Conservation (phyloP, 495 filamentous ascomycete genomes). For the Entonaema liquescens region DNA sequence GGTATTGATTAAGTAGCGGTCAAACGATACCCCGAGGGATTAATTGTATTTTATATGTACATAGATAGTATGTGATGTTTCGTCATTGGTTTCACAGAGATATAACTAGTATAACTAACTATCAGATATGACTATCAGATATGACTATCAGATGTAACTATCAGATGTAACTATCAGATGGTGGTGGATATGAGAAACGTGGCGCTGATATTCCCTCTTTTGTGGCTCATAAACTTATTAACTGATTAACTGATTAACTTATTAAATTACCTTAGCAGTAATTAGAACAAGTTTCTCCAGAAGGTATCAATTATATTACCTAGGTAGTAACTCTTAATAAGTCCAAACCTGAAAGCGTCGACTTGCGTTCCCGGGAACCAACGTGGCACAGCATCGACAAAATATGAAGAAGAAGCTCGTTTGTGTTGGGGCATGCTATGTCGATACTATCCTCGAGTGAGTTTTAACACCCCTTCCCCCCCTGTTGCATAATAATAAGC, state of each 20-base stretch:
- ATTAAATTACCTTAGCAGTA: no score
- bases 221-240: conserved; percentile 27
- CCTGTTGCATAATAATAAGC: conserved; percentile 30
- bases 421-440: conserved; percentile 70
- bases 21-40: conserved; percentile 37
- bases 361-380: conserved; percentile 25
- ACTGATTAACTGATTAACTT: no score
- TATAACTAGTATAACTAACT: conserved; percentile 3
- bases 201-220: conserved; percentile 10
- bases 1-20: conserved; percentile 25
- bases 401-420: conserved; percentile 59
- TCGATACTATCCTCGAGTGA: conserved; percentile 74
- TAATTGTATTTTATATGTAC: no score
- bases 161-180: neutral
- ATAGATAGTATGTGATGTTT: no score
- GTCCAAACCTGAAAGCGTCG: conserved; percentile 11
- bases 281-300: no score
- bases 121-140: neutral
- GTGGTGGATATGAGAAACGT: conserved; percentile 15
- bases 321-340: no score
- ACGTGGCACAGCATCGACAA: conserved; percentile 41
- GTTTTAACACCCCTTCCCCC: conserved; percentile 38
- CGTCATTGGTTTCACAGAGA: conserved; percentile 21
- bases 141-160: neutral
- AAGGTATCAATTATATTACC: no score